Evolutionary conservation across 108 stramenopile species (phyloP), one percentile per base, ranked within the genome.

Genomic region (Pseudonitzschia multiseries): DNA sequence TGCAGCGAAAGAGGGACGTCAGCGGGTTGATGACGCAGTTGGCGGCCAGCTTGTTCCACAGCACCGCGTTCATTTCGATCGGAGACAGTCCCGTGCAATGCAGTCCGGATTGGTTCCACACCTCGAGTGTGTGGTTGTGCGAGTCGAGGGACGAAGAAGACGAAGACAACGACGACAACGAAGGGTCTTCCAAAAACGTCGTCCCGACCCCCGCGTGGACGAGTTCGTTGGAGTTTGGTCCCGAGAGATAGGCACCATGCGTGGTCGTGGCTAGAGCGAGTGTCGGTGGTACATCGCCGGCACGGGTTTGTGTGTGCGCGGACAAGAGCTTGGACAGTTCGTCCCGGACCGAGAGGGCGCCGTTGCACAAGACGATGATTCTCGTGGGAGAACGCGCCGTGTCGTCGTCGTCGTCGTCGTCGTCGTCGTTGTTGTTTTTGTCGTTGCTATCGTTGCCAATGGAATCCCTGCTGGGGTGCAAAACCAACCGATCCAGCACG

Each of bases 11-110:
- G 8, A 87, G 29, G 0, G 89, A 85, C 9, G 85, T 90, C 0
- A 87, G 70, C 14, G 89, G 89, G 69, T 88, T 90, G 62, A 88
- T 88, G 65, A 85, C 84, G 69, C 89, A 90, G 46, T 90, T 90
- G 65, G 78, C 82, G 21, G 87, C 89, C 48, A 90, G 64, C 57
- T 90, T 90, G 46, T 81, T 70, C 89, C 89, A 88, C 20, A 90
- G 65, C 54, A 86, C 64, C 12, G 66, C 54, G 15, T 79, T 68
- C 83, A 90, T 85, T 48, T 33, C 68, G 2, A 60, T 41, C 4
- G 64, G 32, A 22, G 70, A 53, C 10, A 79, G n/a, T 0, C 73
- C 26, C 28, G 24, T 56, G 44, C 70, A 69, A 32, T 69, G 63
- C 42, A 86, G 53, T 52, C 86, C 86, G 0, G 72, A 52, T 15